Base-by-base conservation (phyloP, 2,329 filamentous ascomycete species). In the Diaporthe sp. region DNA sequence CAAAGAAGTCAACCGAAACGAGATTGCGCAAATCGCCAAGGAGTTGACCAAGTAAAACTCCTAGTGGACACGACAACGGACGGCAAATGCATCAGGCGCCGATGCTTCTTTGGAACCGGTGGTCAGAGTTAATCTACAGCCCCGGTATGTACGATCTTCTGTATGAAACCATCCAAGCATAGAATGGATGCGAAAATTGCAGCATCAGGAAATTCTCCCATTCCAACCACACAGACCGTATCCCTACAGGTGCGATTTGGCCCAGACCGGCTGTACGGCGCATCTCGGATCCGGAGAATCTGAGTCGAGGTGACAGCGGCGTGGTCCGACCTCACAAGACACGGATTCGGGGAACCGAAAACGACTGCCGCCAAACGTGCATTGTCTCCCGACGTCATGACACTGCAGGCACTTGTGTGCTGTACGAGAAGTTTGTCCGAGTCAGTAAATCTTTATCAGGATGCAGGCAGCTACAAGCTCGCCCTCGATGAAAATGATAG, bases 21-120 rank as follows among this genome's bases (percentile, higher is more conserved):
- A 89, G 78, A 84, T 95, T 65, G 89, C 88, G 5, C 89, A 85
- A 79, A 83, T 92, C 79, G 90, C 94, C 68, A 93, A 93, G 84
- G 85, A 91, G 80, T 79, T 81, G 15, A 59, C 84, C 55, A 51
- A 68, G 62, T 73, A 71, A 25, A 44, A 44, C 25, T 42, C 42
- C 25, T 25, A 70, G 17, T 34, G 5, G 37, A 28, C 42, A 53
- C 25, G 34, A 25, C 39, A 42, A 31, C 22, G 3, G 28, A 42
- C 34, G 12, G 42, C 44, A 31, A 37, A 31, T 28, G 31, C 17
- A 31, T 19, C 46, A 6, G 5, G 2, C 31, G 9, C 10, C 13
- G 46, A 68, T 34, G 4, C 42, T 57, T 42, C 19, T 15, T 15
- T 42, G 44, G 44, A 53, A 34, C 17, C 34, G 51, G 59, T 44